Base-by-base conservation (phyloP, 768 basidiomycete species). In the Botryobasidium botryosum region DNA sequence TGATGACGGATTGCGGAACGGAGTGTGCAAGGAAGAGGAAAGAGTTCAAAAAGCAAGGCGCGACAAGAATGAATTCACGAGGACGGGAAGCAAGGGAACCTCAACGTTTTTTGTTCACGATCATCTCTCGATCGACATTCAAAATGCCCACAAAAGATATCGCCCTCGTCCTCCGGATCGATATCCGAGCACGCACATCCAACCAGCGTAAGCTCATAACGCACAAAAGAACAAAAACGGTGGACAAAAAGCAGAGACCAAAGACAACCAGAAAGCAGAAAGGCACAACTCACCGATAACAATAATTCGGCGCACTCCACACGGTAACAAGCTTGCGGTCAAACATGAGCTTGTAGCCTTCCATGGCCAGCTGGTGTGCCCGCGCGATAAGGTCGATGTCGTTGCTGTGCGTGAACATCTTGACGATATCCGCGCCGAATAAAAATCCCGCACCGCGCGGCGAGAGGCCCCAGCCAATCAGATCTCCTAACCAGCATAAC, bases 301-400 rank as follows among this genome's bases (percentile, higher is more conserved):
- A 96, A 59, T 97, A 97, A 62, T 97, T 97, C 12, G 91, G 92
- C 3, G 90, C 91, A 55, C 83, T 87, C 91, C 92, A 97, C 32
- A 97, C 90, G 6, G 92, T 97, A 26, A 97, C 92, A 53, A 97
- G 91, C 35, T 75, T 79, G 43, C 74, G 67, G 61, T 97, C 91
- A 55, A 94, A 94, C 90, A 96, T 92, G 61, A 88, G 71, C 64
- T 94, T 96, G 64, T 75, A 94, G 18, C 90, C 90, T 62, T 94
- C 90, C 86, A 92, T 92, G 1, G 86, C 92, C 27, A 97, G 77
- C 59, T 99, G 92, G 66, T 99, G 92, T 13, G 92, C 92, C 38
- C 92, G 70, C 15, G 92, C 92, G 57, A 99, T 90, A 55, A 97
- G 74, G 62, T 90, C 88, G 54, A 97, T 79, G 20, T 75, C 78